Base-by-base conservation (phyloP, 1,284 basidiomycete species). In the Austroboletus niveus region DNA sequence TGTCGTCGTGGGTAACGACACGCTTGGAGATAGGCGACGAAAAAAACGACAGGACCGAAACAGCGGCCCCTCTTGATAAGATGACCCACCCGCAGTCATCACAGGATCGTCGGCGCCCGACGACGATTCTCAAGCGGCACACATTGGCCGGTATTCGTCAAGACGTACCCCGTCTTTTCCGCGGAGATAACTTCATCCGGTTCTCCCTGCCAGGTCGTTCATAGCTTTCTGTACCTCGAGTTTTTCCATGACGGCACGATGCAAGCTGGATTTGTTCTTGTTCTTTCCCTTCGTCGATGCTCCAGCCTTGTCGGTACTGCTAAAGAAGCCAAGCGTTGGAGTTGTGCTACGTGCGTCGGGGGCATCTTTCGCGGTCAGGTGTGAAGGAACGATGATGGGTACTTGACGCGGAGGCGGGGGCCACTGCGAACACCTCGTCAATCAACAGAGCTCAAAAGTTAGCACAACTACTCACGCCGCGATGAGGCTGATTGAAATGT, bases 401-500 rank as follows among this genome's bases (percentile, higher is more conserved):
- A 81, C 87, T 20, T 80, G 72, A 4, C 82, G 81, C 11, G 86
- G 87, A 8, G 87, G 85, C n/a, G 86, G 84, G 3, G 87, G 87
- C 87, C 87, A 89, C 87, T 89, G 58, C 46, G 29, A 47, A 41
- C 14, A 40, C 45, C 10, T 34, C 47, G 46, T 49, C 51, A 59
- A 43, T 22, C 10, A 48, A 55, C 29, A 12, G 14, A 30, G 12
- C 22, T 31, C 30, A 41, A 17, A 17, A n/a, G 46, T 34, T 10
- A 35, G 12, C 24, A 22, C 39, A 29, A 38, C 46, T n/a, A 77
- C 85, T 47, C 71, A 90, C 89, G 17, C 84, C 85, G 51, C 89
- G 81, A 61, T 81, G 78, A 4, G 89, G 88, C 61, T 91, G 88
- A 55, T 86, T 89, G 63, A 90, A 90, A 62, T 90, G 88, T 22